Percentiles rank a stretch among this genome's conserved stretches.
These are phyloP conservation scores for Fusarium incarnatum DNA, from an alignment of 2,329 filamentous ascomycete genomes.

Conservation along the genomic window DNA sequence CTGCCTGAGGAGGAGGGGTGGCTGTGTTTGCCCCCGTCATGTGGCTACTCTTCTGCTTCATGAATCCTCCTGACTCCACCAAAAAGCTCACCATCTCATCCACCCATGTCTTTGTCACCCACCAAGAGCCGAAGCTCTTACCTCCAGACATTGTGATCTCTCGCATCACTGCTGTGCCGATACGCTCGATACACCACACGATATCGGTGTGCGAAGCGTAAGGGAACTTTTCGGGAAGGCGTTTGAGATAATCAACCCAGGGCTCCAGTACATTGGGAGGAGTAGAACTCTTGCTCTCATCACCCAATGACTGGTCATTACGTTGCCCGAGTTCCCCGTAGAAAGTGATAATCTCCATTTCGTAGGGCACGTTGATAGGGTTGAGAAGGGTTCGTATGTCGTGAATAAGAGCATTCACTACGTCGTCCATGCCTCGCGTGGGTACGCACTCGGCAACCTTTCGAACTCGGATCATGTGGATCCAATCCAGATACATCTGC, in stretches of 20 bases:
- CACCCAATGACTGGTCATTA: slow-evolving; percentile 55
- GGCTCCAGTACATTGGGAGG: slow-evolving; percentile 79
- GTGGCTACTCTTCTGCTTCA: slow-evolving; percentile 66
- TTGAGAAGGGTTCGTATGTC: slow-evolving; percentile 79
- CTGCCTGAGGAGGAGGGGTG: slow-evolving; percentile 51
- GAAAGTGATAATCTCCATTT: slow-evolving; percentile 70
- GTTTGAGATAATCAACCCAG: slow-evolving; percentile 79
- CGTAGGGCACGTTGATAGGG: slow-evolving; percentile 74
- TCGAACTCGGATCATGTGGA: slow-evolving; percentile 71
- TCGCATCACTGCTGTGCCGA: slow-evolving; percentile 81
- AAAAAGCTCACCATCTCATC: slow-evolving; percentile 95
- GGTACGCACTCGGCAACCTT: slow-evolving; percentile 74
- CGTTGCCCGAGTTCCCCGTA: slow-evolving; percentile 68
- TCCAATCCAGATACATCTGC: slow-evolving; percentile 96
- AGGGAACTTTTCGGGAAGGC: slow-evolving; percentile 77
- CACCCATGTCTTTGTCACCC: slow-evolving; percentile 94
- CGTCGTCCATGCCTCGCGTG: slow-evolving; percentile 72
- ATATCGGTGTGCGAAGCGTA: slow-evolving; percentile 78
- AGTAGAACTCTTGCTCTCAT: slow-evolving; percentile 48
- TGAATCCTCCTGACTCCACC: slow-evolving; percentile 89
- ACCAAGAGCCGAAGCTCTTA: slow-evolving; percentile 89
- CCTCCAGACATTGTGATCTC: slow-evolving; percentile 84
- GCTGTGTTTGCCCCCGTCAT: slow-evolving; percentile 42
- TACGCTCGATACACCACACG: slow-evolving; percentile 79
- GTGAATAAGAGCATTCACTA: slow-evolving; percentile 69